Percentiles rank a stretch among this genome's conserved stretches.
phyloP scores from a whole-genome alignment of 2,329 filamentous ascomycete genomes.

The Ophiobolus disseminans region DNA sequence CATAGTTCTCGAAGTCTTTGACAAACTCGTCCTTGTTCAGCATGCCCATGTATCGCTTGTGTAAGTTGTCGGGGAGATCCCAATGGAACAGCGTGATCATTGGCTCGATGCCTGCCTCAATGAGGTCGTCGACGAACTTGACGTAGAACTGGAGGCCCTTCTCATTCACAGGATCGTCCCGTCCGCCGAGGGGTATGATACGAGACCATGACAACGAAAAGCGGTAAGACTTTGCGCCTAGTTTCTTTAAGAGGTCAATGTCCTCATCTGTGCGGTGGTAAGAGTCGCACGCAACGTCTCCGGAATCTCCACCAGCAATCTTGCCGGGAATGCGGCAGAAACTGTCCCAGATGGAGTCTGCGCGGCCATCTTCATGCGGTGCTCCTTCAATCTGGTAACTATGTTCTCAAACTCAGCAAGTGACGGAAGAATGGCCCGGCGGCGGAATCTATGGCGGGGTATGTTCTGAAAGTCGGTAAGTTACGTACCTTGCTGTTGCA shows the following conservation, averaged over 20 bases:
- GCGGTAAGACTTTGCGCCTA: slow-evolving; percentile 77
- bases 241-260: slow-evolving; percentile 75
- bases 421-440: slow-evolving; percentile 7
- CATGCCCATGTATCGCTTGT: slow-evolving; percentile 82
- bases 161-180: slow-evolving; percentile 81
- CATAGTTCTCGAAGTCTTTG: slow-evolving; percentile 80
- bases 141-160: slow-evolving; percentile 79
- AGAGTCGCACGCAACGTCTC: slow-evolving; percentile 82
- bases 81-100: slow-evolving; percentile 88
- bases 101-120: slow-evolving; percentile 77
- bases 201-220: slow-evolving; percentile 86
- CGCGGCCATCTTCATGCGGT: slow-evolving; percentile 75
- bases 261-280: slow-evolving; percentile 82
- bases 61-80: slow-evolving; percentile 80
- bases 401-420: slow-evolving; percentile 31
- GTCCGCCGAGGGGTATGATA: slow-evolving; percentile 84
- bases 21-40: slow-evolving; percentile 84
- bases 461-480: slow-evolving; percentile 23
- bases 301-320: slow-evolving; percentile 78
- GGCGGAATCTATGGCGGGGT: slow-evolving; percentile 30
- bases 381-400: slow-evolving; percentile 91
- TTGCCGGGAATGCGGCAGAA: slow-evolving; percentile 83
- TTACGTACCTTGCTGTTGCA: slow-evolving; percentile 51
- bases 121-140: slow-evolving; percentile 78
- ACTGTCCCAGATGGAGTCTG: slow-evolving; percentile 87